Percentiles rank a stretch among this genome's conserved stretches.
phyloP scores from a whole-genome alignment of 2,329 filamentous ascomycete genomes.

The Phoma herbarum region DNA sequence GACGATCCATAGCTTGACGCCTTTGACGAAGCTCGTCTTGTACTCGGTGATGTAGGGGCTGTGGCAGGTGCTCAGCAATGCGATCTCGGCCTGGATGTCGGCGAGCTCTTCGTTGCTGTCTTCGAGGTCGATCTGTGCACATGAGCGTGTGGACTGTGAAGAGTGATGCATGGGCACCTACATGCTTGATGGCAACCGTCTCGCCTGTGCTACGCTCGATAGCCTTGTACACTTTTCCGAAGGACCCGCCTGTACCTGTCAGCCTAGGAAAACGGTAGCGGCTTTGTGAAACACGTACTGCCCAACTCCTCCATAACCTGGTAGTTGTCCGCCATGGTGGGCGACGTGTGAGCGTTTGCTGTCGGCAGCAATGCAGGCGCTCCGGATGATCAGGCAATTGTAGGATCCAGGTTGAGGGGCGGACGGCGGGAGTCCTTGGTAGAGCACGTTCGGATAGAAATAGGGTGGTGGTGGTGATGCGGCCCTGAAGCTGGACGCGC shows the following conservation, averaged over 20 bases:
- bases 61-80: conserved; percentile 91
- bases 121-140: conserved; percentile 88
- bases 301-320: conserved; percentile 96
- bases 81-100: conserved; percentile 97
- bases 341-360: conserved; percentile 26
- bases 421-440: conserved; percentile 37
- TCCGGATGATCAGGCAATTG: conserved; percentile 23
- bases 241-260: conserved; percentile 77
- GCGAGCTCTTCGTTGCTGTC: conserved; percentile 98
- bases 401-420: conserved; percentile 33
- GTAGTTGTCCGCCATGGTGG: conserved; percentile 81
- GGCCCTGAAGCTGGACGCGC: conserved; percentile 13
- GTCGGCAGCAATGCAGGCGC: conserved; percentile 29
- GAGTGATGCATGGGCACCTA: conserved; percentile 56
- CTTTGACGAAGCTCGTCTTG: conserved; percentile 93
- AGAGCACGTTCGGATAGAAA: conserved; percentile 38
- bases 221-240: conserved; percentile 96
- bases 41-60: conserved; percentile 96
- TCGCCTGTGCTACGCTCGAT: conserved; percentile 91
- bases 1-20: conserved; percentile 98
- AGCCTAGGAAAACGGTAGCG: conserved; percentile 22
- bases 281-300: conserved; percentile 66
- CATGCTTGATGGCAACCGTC: conserved; percentile 95
- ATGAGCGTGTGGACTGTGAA: conserved; percentile 13
- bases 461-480: conserved; percentile 33